Evolutionary conservation across 805 yeast species (phyloP).

Genomic region (Wickerhamiella occidentalis): DNA sequence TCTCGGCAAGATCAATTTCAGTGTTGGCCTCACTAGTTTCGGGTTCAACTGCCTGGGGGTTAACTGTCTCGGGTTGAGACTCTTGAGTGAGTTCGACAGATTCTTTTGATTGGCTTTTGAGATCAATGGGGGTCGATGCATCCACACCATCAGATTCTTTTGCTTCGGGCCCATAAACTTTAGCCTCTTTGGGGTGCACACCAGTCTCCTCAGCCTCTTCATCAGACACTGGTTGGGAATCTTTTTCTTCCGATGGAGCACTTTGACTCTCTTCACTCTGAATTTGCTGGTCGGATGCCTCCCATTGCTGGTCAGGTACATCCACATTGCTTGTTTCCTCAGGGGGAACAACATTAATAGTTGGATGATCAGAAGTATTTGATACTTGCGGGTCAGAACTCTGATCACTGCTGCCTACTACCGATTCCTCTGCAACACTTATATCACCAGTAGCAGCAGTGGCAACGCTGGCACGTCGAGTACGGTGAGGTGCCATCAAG

Average conservation of each 20-base stretch:
- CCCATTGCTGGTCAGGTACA: background rate
- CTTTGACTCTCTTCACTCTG: background rate
- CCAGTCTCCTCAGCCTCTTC: background rate
- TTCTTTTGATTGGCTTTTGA: background rate
- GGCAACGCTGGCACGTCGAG: slow-evolving; percentile 7
- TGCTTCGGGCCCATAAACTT: background rate
- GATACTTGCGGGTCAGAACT: background rate
- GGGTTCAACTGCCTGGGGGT: no score
- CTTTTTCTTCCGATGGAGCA: background rate
- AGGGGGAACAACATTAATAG: background rate
- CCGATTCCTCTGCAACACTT: background rate
- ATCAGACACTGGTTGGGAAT: no score
- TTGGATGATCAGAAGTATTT: background rate
- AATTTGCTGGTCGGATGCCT: no score
- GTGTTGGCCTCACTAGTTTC: no score
- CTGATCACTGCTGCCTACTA: background rate
- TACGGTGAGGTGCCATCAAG: slow-evolving; percentile 18
- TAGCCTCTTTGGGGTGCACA: no score
- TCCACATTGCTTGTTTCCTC: background rate
- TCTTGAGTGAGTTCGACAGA: no score
- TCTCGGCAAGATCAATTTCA: background rate
- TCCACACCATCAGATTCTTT: background rate
- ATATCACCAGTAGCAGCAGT: slow-evolving; percentile 8
- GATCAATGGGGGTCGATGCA: background rate
- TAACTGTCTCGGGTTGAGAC: no score